Evolutionary conservation across 2,329 filamentous ascomycete genomes (phyloP).

Genomic region (Penicillium corylophilum): DNA sequence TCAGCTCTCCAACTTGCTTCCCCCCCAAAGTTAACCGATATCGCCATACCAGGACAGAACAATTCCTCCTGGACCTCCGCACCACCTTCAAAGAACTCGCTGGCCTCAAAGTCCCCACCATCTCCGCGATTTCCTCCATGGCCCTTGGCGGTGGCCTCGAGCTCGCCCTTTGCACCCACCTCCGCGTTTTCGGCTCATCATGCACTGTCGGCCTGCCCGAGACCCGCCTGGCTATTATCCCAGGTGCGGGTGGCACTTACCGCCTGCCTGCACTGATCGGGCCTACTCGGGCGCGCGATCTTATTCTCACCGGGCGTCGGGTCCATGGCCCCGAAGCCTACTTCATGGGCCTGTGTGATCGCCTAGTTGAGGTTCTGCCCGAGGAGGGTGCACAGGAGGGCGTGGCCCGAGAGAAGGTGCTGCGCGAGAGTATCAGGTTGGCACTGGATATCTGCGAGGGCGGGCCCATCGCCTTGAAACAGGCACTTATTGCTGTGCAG

Average conservation of each 20-base stretch:
- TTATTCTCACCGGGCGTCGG: conserved; percentile 86
- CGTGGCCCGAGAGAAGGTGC: conserved; percentile 64
- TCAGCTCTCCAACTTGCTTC: background rate
- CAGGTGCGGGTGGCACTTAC: conserved; percentile 89
- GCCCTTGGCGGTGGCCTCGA: conserved; percentile 94
- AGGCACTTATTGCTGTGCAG: conserved; percentile 75
- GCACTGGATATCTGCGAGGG: conserved; percentile 86
- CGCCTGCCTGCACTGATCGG: conserved; percentile 82
- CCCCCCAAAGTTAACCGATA: conserved; percentile 1
- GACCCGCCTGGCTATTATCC: conserved; percentile 89
- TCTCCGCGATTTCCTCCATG: conserved; percentile 79
- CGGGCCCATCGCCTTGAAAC: conserved; percentile 77
- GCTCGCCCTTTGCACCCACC: conserved; percentile 81
- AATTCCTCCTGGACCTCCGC: conserved; percentile 76
- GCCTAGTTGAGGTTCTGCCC: conserved; percentile 76
- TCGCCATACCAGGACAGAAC: conserved; percentile 61
- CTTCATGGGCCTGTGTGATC: conserved; percentile 84
- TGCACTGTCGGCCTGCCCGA: conserved; percentile 82
- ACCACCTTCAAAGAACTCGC: conserved; percentile 72
- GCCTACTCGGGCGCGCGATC: conserved; percentile 74
- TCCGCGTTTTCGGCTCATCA: conserved; percentile 81
- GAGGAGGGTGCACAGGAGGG: conserved; percentile 53
- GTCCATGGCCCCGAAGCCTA: conserved; percentile 83
- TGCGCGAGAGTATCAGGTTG: conserved; percentile 74
- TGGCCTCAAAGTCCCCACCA: conserved; percentile 79